Conservation (phyloP, 371 early-diverging fungal genomes). For the Chytridium lagenaria region DNA sequence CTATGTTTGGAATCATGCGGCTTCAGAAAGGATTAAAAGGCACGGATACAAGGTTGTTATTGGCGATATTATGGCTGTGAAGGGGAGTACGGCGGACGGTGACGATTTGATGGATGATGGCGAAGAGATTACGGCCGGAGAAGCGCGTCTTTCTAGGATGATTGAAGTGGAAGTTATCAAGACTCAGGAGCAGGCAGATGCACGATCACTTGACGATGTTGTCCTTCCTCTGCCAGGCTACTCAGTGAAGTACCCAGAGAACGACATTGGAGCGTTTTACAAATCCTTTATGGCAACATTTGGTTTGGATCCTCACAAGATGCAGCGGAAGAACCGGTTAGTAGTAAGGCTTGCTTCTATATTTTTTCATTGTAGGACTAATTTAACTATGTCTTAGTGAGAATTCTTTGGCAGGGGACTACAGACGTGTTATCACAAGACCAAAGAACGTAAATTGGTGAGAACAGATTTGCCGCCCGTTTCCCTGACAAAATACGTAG, state of each 20-base stretch:
- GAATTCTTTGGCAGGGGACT: constrained; percentile 31
- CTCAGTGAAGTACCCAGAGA: constrained; percentile 77
- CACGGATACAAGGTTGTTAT: constrained; percentile 78
- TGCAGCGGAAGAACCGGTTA: constrained; percentile 50
- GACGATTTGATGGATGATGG: constrained; percentile 30
- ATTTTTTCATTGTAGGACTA: not conserved
- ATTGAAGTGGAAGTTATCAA: constrained; percentile 52
- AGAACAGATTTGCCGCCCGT: not conserved
- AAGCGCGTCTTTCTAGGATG: constrained; percentile 27
- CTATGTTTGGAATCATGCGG: constrained; percentile 92
- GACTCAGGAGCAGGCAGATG: constrained; percentile 68
- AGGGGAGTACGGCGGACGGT: constrained; percentile 3
- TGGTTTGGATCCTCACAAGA: constrained; percentile 61
- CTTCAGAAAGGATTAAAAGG: constrained; percentile 73
- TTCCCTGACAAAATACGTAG: no score
- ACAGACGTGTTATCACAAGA: constrained; percentile 28
- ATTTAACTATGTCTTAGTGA: constrained; percentile 1
- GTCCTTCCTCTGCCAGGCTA: constrained; percentile 92
- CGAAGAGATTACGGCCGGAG: constrained; percentile 32
- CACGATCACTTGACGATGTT: constrained; percentile 83
- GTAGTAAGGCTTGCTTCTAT: constrained; percentile 1
- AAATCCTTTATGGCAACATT: constrained; percentile 71
- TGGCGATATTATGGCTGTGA: constrained; percentile 80
- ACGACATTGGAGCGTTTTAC: constrained; percentile 73
- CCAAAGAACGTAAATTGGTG: constrained; percentile 45